Conservation (phyloP, 2,329 filamentous ascomycete genomes). For the Hypoxylon sp. region DNA sequence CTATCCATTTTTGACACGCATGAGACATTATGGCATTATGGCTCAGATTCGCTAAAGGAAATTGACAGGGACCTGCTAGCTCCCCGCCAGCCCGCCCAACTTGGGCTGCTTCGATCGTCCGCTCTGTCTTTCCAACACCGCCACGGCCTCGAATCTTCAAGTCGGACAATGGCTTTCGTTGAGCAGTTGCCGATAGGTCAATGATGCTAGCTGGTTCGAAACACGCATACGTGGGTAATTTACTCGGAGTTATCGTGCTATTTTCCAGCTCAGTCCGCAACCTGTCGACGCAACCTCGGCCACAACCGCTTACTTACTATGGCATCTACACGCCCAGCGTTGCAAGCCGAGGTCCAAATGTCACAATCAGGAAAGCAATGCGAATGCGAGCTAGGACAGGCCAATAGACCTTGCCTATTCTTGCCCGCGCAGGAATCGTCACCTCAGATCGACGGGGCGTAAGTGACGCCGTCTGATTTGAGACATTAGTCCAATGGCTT, state of each 20-base stretch:
- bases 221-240: neutral
- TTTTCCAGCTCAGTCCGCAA: too few relatives aligned
- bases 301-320: too few relatives aligned
- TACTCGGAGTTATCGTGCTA: neutral
- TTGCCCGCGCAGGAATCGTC: neutral
- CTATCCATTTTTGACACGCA: neutral
- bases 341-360: constrained; percentile 30
- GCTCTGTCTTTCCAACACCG: neutral
- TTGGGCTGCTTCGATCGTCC: neutral
- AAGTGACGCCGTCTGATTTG: constrained; percentile 4
- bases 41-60: neutral
- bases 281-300: too few relatives aligned
- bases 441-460: neutral
- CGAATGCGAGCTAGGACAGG: constrained; percentile 12
- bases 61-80: neutral
- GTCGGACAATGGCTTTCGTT: neutral
- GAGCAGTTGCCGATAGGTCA: neutral
- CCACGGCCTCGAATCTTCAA: neutral
- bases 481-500: constrained; percentile 6
- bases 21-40: neutral
- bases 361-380: constrained; percentile 12
- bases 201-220: neutral
- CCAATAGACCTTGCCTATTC: neutral
- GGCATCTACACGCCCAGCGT: constrained; percentile 3
- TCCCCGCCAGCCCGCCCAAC: too few relatives aligned